Evolutionary conservation across 164 flowering plant species (phyloP).

Genomic region (Pachysandra terminalis): DNA sequence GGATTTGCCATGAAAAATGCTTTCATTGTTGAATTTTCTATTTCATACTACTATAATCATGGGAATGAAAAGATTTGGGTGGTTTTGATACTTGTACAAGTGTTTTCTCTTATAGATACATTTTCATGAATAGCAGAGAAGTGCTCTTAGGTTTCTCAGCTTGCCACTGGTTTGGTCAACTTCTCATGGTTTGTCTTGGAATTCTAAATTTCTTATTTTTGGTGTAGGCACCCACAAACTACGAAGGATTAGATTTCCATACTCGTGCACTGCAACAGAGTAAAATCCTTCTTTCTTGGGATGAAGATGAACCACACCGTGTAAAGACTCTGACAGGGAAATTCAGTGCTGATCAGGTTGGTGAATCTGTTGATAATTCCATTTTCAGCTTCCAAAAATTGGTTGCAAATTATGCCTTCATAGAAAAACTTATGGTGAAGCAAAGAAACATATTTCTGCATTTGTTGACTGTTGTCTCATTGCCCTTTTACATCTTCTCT

Average conservation of each 20-base stretch:
- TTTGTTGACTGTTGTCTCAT: too few relatives aligned
- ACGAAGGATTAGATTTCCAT: constrained; percentile 66
- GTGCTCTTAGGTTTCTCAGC: background rate
- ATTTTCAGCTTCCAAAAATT: too few relatives aligned
- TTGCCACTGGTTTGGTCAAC: background rate
- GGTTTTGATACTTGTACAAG: background rate
- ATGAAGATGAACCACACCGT: constrained; percentile 93
- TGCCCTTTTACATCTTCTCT: too few relatives aligned
- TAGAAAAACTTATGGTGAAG: too few relatives aligned
- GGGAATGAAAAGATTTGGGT: background rate
- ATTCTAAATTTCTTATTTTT: constrained; percentile 3
- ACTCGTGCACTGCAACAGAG: constrained; percentile 78
- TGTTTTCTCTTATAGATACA: background rate
- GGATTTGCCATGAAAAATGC: too few relatives aligned
- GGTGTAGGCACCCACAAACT: constrained; percentile 66
- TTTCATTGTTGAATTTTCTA: background rate
- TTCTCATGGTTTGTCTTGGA: background rate
- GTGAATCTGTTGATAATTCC: constrained; percentile 1
- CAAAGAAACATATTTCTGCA: too few relatives aligned
- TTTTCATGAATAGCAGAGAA: background rate
- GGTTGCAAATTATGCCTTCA: too few relatives aligned
- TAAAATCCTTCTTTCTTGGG: constrained; percentile 71
- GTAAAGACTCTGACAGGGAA: constrained; percentile 60
- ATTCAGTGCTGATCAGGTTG: constrained; percentile 71
- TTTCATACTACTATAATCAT: background rate